phyloP scores from a whole-genome alignment of 768 basidiomycete species.

The Phanerodontia chrysosporium region DNA sequence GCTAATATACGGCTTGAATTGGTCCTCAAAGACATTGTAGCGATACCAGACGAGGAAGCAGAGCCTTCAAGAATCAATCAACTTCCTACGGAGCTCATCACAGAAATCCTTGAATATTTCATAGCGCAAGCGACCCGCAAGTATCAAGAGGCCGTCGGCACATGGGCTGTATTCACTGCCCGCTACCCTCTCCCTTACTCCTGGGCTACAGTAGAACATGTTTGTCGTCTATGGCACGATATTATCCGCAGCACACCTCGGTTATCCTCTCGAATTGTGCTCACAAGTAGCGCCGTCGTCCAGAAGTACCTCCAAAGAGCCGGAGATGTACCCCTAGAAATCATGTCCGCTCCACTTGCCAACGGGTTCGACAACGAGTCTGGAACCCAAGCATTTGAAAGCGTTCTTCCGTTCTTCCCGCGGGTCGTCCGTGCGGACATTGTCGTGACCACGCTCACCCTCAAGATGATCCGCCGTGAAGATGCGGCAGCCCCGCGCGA shows the following conservation, averaged over 20 bases:
- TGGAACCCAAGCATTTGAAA: background rate
- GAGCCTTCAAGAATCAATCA: no score
- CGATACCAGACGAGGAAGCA: no score
- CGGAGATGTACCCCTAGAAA: background rate
- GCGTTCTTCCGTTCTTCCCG: background rate
- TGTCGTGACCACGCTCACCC: background rate
- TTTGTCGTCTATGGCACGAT: background rate
- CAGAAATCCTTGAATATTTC: no score
- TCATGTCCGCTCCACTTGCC: background rate
- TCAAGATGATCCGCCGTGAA: background rate
- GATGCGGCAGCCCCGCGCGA: background rate
- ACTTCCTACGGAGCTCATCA: no score
- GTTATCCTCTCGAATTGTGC: background rate
- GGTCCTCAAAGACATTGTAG: no score
- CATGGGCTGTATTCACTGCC: no score
- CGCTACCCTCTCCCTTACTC: background rate
- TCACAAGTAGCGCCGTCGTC: background rate
- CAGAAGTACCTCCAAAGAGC: background rate
- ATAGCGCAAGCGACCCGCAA: no score
- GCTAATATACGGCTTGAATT: no score
- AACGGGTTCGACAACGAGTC: background rate
- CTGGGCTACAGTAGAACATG: background rate
- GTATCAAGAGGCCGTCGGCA: no score
- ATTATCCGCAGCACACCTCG: background rate
- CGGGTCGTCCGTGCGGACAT: background rate